These are phyloP conservation scores for Lipomyces yamanashiensis DNA, from an alignment of 805 yeast genomes.

Conservation along the genomic window DNA sequence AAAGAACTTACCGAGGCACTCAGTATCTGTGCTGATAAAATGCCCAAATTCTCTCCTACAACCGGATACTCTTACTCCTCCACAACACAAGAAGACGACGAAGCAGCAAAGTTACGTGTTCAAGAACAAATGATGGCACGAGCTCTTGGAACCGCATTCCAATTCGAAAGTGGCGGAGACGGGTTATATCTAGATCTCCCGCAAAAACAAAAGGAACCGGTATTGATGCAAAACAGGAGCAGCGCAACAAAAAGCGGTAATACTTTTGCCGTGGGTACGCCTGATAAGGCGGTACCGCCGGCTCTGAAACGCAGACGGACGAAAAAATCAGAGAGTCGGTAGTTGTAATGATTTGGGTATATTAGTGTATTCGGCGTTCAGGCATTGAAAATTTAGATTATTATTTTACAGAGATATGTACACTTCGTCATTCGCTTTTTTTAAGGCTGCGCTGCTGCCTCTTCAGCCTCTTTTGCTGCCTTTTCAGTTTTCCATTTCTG, in stretches of 20 bases:
- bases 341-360: neutral
- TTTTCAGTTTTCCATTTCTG: conserved; percentile 35
- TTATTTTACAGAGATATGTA: neutral
- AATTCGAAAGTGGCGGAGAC: conserved; percentile 8
- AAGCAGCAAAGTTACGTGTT: neutral
- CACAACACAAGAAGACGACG: conserved; percentile 30
- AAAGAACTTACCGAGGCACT: conserved; percentile 54
- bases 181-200: conserved; percentile 20
- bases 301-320: conserved; percentile 18
- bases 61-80: conserved; percentile 60
- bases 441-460: no score
- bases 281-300: conserved; percentile 15
- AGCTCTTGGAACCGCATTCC: conserved; percentile 34
- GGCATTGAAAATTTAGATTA: neutral
- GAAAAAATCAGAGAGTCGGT: conserved; percentile 16
- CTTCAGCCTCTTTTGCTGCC: conserved; percentile 1
- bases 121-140: conserved; percentile 37
- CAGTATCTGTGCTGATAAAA: conserved; percentile 27
- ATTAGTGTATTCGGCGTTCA: conserved; percentile 1
- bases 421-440: neutral
- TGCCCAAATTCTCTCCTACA: conserved; percentile 63
- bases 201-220: conserved; percentile 5
- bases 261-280: neutral
- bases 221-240: neutral
- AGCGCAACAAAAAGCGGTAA: neutral